Conservation (phyloP, 2,329 filamentous ascomycete species). For the Macrophomina pseudophaseolina region DNA sequence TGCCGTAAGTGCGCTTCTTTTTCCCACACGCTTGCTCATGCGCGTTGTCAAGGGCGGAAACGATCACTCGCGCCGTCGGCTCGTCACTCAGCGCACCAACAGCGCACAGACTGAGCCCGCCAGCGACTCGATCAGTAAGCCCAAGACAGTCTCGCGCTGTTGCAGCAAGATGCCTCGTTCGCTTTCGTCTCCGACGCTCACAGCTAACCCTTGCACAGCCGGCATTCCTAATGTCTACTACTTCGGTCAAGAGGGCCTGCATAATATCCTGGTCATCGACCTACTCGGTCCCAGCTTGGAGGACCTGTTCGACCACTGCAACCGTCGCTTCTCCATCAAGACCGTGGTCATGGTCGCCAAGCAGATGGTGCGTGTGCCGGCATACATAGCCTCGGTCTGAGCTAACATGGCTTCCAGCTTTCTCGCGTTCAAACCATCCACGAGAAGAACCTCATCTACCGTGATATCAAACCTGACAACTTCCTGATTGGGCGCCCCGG, state of each 20-base stretch:
- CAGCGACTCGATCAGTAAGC: conserved; percentile 20
- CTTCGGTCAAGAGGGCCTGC: conserved; percentile 96
- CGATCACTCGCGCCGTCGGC: conserved; percentile 22
- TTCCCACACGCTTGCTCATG: conserved; percentile 30
- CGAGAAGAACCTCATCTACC: conserved; percentile 98
- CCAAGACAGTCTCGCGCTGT: conserved; percentile 17
- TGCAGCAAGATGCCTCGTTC: conserved; percentile 12
- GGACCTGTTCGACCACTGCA: conserved; percentile 97
- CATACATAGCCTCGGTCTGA: conserved; percentile 25
- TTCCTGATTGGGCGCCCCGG: conserved; percentile 93
- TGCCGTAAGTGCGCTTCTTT: conserved; percentile 76
- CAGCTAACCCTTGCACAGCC: conserved; percentile 62
- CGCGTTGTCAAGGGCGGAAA: conserved; percentile 24
- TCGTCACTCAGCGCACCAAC: conserved; percentile 21
- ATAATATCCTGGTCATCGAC: conserved; percentile 99
- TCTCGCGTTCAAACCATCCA: conserved; percentile 93
- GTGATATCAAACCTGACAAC: conserved; percentile 99
- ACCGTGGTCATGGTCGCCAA: conserved; percentile 99
- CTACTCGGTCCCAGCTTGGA: conserved; percentile 92
- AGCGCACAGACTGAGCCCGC: conserved; percentile 23
- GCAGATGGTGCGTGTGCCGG: conserved; percentile 76
- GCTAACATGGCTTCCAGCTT: conserved; percentile 57
- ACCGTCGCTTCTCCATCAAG: conserved; percentile 92
- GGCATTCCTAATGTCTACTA: conserved; percentile 99
- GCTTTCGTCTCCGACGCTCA: neutral